A percentile compares a stretch with the other conserved stretches of the same genome.
Conservation (phyloP, 2,329 filamentous ascomycete species). For the Blumeria hordei region DNA sequence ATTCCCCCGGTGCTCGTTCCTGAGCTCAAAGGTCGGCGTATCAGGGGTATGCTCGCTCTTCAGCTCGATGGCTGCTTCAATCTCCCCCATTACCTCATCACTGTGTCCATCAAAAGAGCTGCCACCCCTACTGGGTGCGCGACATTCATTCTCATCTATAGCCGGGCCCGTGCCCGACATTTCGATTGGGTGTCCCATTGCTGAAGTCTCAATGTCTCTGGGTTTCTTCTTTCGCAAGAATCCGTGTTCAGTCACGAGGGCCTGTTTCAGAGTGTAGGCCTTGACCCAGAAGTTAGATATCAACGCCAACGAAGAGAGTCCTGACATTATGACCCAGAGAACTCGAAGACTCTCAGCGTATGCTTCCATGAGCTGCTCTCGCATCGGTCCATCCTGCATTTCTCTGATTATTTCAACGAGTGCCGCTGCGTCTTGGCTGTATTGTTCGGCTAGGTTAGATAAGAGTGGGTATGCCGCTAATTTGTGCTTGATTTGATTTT, state of each 20-base stretch:
- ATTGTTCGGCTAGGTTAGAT: not conserved
- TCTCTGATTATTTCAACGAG: not conserved
- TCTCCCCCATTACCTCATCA: too few relatives aligned
- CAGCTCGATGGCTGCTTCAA: too few relatives aligned
- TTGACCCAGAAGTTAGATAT: not conserved
- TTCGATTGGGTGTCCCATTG: too few relatives aligned
- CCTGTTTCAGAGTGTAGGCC: slow-evolving; percentile 1
- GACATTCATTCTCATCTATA: not conserved
- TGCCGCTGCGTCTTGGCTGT: not conserved
- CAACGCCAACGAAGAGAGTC: slow-evolving; percentile 1
- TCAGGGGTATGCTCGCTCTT: too few relatives aligned
- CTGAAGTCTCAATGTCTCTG: not conserved
- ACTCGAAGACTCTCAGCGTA: slow-evolving; percentile 1
- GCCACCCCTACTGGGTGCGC: too few relatives aligned
- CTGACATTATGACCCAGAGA: slow-evolving; percentile 2
- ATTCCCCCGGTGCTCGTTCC: too few relatives aligned
- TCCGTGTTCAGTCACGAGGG: slow-evolving; percentile 1
- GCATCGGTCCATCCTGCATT: not conserved
- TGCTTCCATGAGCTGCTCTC: not conserved
- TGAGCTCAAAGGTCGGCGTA: too few relatives aligned
- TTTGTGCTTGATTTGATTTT: slow-evolving; percentile 23
- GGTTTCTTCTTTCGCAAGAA: not conserved
- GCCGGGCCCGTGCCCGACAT: not conserved
- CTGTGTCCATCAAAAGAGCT: too few relatives aligned
- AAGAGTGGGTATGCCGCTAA: slow-evolving; percentile 2